These are phyloP conservation scores for Linum trigynum DNA, from an alignment of 345 rosid genomes.

Conservation along the genomic window DNA sequence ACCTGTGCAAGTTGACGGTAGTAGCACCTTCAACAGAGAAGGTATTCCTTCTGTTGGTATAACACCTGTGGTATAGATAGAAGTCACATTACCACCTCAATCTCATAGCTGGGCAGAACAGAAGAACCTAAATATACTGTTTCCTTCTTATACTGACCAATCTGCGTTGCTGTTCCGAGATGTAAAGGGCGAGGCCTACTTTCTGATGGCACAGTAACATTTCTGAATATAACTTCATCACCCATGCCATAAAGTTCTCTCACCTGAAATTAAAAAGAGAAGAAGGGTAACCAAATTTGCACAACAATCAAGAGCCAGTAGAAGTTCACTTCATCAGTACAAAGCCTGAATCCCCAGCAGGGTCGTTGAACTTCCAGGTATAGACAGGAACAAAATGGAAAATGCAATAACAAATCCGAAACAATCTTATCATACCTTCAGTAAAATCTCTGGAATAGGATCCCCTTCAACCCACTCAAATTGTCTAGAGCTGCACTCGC, in stretches of 20 bases:
- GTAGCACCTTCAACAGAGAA: slow-evolving; percentile 81
- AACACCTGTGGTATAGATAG: slow-evolving; percentile 42
- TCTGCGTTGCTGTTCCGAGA: slow-evolving; percentile 93
- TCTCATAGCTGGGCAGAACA: slow-evolving; percentile 1
- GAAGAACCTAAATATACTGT: not conserved
- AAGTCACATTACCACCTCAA: slow-evolving; percentile 9
- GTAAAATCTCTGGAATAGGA: slow-evolving; percentile 52
- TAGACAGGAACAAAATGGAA: not conserved
- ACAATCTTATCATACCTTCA: slow-evolving; percentile 36
- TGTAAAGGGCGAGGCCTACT: slow-evolving; percentile 75
- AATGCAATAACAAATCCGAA: not conserved
- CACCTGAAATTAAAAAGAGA: slow-evolving; percentile 34
- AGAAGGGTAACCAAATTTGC: not conserved
- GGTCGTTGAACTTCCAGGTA: not conserved
- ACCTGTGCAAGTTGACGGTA: slow-evolving; percentile 78
- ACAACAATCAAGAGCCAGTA: slow-evolving; percentile 2
- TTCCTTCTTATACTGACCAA: slow-evolving; percentile 41
- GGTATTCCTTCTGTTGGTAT: slow-evolving; percentile 96
- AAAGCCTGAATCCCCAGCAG: not conserved
- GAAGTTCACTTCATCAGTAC: not conserved
- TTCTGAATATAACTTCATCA: slow-evolving; percentile 59
- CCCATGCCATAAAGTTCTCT: slow-evolving; percentile 92
- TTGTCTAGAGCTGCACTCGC: slow-evolving; percentile 65
- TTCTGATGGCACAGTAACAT: slow-evolving; percentile 60
- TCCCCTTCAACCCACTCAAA: slow-evolving; percentile 92